Conservation (phyloP, 768 basidiomycete species). For the Boletellus emodensis region DNA sequence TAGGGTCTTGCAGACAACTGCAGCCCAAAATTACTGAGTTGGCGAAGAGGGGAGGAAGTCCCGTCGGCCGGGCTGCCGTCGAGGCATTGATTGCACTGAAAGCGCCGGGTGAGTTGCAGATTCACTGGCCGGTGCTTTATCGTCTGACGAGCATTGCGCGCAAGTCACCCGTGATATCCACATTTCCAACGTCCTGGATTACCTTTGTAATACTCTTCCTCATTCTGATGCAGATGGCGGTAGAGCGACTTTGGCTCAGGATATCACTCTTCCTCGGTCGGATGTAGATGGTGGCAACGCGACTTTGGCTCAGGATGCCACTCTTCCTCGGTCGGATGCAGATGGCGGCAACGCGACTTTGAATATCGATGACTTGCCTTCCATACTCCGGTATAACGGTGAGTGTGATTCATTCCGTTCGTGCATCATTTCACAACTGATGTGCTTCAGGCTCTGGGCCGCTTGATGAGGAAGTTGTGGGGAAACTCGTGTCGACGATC, state of each 20-base stretch:
- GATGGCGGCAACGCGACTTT: background rate
- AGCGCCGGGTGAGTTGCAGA: background rate
- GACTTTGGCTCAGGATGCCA: background rate
- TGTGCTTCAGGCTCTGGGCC: background rate
- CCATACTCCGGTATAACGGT: background rate
- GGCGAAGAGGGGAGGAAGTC: background rate
- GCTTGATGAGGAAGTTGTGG: background rate
- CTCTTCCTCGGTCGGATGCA: conserved; percentile 4
- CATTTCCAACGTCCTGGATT: conserved; percentile 1
- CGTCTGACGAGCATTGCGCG: background rate
- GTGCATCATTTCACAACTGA: background rate
- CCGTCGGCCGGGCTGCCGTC: conserved; percentile 5
- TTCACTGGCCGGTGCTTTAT: background rate
- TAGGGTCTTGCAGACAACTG: background rate
- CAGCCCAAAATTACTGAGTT: background rate
- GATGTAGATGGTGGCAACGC: background rate
- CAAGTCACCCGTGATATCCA: background rate
- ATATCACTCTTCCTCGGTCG: background rate
- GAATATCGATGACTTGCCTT: background rate
- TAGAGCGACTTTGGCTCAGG: background rate
- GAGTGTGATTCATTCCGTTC: background rate
- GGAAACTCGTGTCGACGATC: background rate
- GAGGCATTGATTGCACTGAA: conserved; percentile 3
- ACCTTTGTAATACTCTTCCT: conserved; percentile 7
- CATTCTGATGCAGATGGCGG: conserved; percentile 1